Base-by-base conservation (phyloP, 2,329 filamentous ascomycete genomes). In the Diaporthe citriasiana region DNA sequence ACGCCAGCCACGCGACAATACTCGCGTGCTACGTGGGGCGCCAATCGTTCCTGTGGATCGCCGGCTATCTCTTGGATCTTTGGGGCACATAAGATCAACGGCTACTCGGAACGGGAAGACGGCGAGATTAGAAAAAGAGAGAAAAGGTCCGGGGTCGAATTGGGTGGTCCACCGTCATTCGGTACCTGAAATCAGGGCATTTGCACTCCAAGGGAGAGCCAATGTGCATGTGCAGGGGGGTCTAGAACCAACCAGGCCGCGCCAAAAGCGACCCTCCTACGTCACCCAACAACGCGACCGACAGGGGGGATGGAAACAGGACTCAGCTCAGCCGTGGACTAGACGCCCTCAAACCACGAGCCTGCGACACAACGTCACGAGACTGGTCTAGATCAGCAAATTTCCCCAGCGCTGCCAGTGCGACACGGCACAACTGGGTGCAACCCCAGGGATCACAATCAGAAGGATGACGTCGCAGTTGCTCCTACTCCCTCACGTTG, bases 161-260 rank as follows among this genome's bases (percentile, higher is more conserved):
- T 59, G 22, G 53, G 42, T 73, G 38, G 30, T 33, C 51, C 50
- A 53, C 60, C 71, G 71, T 73, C 71, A 73, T 73, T 50, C 27
- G 33, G 53, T 68, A 55, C 71, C 71, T 73, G 71, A 45, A 69
- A 73, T 57, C 71, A 73, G 71, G 71, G 71, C 71, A 73, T 9
- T 19, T 13, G 35, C 22, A 42, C 22, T 45, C 2, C 57, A 30
- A 42, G 35, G 57, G 35, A 60, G 57, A 60, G 57, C 55, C 56
- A 38, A 63, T 63, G 35, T 63, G 45, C 17, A 15, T 33, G 45
- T 63, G n/a, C 45, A 63, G 30, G 45, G 69, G 68, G 42, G n/a
- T n/a, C 19, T 42, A 27, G 59, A 66, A 35, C 59, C 70, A 56
- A 66, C 59, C 70, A 68, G 60, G 60, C 47, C 25, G 22, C 30